Evolutionary conservation across 2,329 filamentous ascomycete genomes (phyloP).

Genomic region (Xylariales sp.): DNA sequence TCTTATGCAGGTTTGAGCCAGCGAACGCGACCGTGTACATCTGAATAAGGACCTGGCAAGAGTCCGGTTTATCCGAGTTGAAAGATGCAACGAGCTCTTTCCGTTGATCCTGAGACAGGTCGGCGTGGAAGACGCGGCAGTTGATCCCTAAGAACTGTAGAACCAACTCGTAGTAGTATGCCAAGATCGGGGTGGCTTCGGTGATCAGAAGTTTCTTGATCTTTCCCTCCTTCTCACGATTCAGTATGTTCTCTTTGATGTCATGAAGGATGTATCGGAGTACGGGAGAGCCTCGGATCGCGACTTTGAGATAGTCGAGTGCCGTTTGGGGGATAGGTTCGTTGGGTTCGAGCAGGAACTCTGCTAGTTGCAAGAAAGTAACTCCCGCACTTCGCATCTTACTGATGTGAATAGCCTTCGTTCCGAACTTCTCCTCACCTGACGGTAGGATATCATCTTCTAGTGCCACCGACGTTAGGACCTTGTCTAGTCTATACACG

Average conservation of each 20-base stretch:
- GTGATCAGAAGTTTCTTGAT: slow-evolving; percentile 25
- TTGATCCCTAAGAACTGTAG: slow-evolving; percentile 24
- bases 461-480: too few species aligned
- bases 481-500: slow-evolving; percentile 16
- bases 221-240: slow-evolving; percentile 9
- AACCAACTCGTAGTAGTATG: slow-evolving; percentile 26
- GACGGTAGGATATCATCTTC: too few species aligned
- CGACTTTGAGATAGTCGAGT: slow-evolving; percentile 19
- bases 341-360: slow-evolving; percentile 13
- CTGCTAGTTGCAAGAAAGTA: slow-evolving; percentile 15
- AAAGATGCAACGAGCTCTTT: slow-evolving; percentile 21
- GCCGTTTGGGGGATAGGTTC: slow-evolving; percentile 15
- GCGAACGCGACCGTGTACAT: slow-evolving; percentile 25
- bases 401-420: slow-evolving; percentile 11
- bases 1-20: slow-evolving; percentile 23
- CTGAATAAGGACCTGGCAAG: slow-evolving; percentile 26
- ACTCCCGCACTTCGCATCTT: slow-evolving; percentile 18
- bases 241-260: slow-evolving; percentile 19
- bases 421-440: slow-evolving; percentile 12
- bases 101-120: slow-evolving; percentile 15
- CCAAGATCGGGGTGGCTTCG: slow-evolving; percentile 20
- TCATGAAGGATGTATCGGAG: slow-evolving; percentile 22
- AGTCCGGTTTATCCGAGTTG: slow-evolving; percentile 14
- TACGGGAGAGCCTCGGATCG: slow-evolving; percentile 19
- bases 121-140: slow-evolving; percentile 21